Base-by-base conservation (phyloP, 768 basidiomycete genomes). In the Amyloporia xantha region DNA sequence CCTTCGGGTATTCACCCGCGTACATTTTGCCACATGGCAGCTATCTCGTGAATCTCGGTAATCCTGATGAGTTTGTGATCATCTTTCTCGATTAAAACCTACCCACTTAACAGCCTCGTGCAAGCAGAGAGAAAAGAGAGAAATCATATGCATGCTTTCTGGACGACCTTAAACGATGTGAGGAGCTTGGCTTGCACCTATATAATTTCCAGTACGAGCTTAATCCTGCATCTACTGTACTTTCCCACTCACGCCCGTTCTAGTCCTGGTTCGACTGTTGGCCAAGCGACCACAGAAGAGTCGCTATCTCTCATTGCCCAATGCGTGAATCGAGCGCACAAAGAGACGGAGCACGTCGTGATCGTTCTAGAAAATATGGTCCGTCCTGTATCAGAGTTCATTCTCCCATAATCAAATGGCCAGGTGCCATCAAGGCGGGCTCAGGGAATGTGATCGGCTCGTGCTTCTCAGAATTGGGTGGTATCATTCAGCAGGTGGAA, bases 321-420 rank as follows among this genome's bases (percentile, higher is more conserved):
- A 33, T 81, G 78, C 45, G 73, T 94, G 52, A 91, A 93, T 53
- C 71, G 74, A 13, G 89, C 84, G 0, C 90, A 92, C 58, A 68
- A 66, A 41, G 73, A 71, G 53, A 90, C 86, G 0, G 62, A 66
- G 9, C 66, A 56, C 5, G 77, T 91, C 6, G 73, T 78, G 1
- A 75, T 72, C 9, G 83, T 93, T 5, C 66, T 94, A 3, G 91
- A 93, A 64, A 91, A 88, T 58, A 94, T 93, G 91, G 91, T 77
- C 42, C 36, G 64, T 56, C 27, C n/a, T 7, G 15, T 7, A 17
- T 20, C 9, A 28, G 27, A 24, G 9, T 27, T 33, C 44, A 12
- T 28, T 35, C 17, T n/a, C 5, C 6, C 26, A 45, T 51, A 4
- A 47, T 17, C 19, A 12, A 17, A n/a, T 25, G 41, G 11, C 25